Base-by-base conservation (phyloP, 2,329 filamentous ascomycete species). In the Trichoderma sp. region DNA sequence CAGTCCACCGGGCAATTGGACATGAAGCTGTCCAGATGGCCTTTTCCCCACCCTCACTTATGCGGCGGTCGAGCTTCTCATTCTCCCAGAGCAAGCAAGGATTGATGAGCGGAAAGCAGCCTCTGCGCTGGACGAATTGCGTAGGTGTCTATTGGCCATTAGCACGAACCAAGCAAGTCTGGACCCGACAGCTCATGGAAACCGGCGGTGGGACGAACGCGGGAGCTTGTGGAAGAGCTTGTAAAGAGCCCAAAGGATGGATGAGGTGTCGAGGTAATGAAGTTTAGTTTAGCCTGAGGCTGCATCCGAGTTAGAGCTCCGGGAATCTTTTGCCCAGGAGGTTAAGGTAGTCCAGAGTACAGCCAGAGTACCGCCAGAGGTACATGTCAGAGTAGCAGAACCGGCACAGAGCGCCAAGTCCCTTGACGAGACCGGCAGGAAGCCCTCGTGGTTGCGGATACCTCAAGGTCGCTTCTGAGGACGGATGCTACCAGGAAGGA, bases 381-480 rank as follows among this genome's bases (percentile, higher is more conserved):
- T 59, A 56, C 31, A 12, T 14, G n/a, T 6, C 1, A 16, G 9
- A 9, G 18, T 12, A 53, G 45, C 45, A 53, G 45, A 53, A 6
- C 8, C 12, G 33, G 24, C 27, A 41, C 21, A 33, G 31, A 9
- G 67, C 33, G 33, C n/a, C 14, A 41, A 41, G 45, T 72, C 63
- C 69, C 69, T 56, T 72, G 59, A 53, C 41, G 38, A 50, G 56
- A 21, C 38, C 59, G 59, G 59, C 38, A 64, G 41, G 59, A 72
- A 64, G 69, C 69, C 59, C 69, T 72, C 69, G 69, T 72, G 69
- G 69, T 31, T 72, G 69, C 69, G 69, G 59, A 72, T 64, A 71
- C 68, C 68, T 60, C 33, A 60, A 60, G 31, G 50, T 41, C 18
- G 67, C 53, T 71, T 38, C 53, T 4, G 5, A 16, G 5, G 4